Percentiles rank a stretch among this genome's conserved stretches.
Conservation (phyloP, 192 early-diverging fungal genomes). For the Entomortierella beljakovae region DNA sequence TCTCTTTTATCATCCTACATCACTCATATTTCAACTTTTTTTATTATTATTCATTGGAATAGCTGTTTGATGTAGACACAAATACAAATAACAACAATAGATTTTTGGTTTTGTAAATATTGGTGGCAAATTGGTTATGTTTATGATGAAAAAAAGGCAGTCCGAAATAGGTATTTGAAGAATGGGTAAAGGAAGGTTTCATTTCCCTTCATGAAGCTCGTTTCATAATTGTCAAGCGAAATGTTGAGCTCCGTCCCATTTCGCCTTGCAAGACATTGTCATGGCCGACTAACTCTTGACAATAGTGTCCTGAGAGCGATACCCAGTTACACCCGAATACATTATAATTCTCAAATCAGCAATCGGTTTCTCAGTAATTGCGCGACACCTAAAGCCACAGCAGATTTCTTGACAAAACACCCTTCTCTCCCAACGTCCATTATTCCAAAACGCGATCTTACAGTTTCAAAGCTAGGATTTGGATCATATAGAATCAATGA, state of each 20-base stretch:
- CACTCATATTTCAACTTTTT: background rate
- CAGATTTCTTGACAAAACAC: slow-evolving; percentile 30
- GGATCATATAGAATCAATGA: slow-evolving; percentile 69
- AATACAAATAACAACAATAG: no score
- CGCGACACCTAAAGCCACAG: slow-evolving; percentile 42
- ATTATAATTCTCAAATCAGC: background rate
- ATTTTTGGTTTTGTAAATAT: no score
- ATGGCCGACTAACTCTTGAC: background rate
- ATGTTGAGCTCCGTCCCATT: slow-evolving; percentile 4
- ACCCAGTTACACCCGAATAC: background rate
- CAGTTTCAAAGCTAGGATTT: slow-evolving; percentile 72
- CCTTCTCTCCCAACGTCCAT: slow-evolving; percentile 44
- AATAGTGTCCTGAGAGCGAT: background rate
- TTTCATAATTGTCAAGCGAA: background rate
- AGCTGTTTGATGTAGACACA: no score
- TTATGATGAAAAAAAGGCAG: no score
- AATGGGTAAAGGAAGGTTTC: no score
- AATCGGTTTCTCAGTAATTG: background rate
- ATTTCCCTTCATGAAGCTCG: background rate
- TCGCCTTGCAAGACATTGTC: slow-evolving; percentile 4
- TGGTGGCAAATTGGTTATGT: no score
- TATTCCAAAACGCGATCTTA: slow-evolving; percentile 56
- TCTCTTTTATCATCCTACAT: background rate
- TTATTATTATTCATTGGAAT: no score
- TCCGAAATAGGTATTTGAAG: background rate